Percentiles rank a stretch among this genome's conserved stretches.
These are phyloP conservation scores for Myriosclerotinia scirpicola DNA, from an alignment of 2,329 filamentous ascomycete species.

Conservation along the genomic window DNA sequence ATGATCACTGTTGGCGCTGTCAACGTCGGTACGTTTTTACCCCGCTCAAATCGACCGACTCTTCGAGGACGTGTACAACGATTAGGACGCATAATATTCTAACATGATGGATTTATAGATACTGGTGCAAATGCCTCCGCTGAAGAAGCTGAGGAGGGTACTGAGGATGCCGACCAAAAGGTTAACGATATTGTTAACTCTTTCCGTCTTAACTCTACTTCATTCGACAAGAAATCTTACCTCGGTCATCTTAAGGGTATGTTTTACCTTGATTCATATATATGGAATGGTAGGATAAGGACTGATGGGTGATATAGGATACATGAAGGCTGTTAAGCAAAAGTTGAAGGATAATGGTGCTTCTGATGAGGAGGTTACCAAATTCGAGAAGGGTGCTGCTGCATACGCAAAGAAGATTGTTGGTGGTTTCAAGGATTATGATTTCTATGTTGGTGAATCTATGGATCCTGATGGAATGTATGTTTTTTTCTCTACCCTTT, in stretches of 20 bases:
- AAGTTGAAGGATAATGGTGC: slow-evolving; percentile 63
- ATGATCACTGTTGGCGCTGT: slow-evolving; percentile 82
- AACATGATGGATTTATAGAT: slow-evolving; percentile 50
- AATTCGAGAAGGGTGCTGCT: slow-evolving; percentile 76
- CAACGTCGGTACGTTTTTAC: slow-evolving; percentile 59
- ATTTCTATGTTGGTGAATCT: slow-evolving; percentile 88
- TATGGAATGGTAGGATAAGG: slow-evolving; percentile 8
- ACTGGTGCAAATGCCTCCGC: slow-evolving; percentile 96
- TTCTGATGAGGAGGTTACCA: slow-evolving; percentile 64
- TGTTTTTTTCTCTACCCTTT: slow-evolving; percentile 42
- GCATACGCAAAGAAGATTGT: slow-evolving; percentile 76
- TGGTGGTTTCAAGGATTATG: slow-evolving; percentile 90
- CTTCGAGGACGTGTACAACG: background rate
- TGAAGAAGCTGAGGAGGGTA: slow-evolving; percentile 70
- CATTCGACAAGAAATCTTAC: slow-evolving; percentile 87
- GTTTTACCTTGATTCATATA: slow-evolving; percentile 32
- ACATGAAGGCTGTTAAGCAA: slow-evolving; percentile 87
- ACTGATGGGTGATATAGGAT: slow-evolving; percentile 53
- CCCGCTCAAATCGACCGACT: slow-evolving; percentile 16
- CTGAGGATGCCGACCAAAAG: slow-evolving; percentile 67
- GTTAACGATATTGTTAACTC: slow-evolving; percentile 94
- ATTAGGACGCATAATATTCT: background rate
- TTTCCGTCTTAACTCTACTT: slow-evolving; percentile 80
- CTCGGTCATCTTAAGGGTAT: slow-evolving; percentile 81
- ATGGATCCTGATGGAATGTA: slow-evolving; percentile 96